Evolutionary conservation across 1,284 basidiomycete species (phyloP).

Genomic region (Mycosarcoma mackinlayi): DNA sequence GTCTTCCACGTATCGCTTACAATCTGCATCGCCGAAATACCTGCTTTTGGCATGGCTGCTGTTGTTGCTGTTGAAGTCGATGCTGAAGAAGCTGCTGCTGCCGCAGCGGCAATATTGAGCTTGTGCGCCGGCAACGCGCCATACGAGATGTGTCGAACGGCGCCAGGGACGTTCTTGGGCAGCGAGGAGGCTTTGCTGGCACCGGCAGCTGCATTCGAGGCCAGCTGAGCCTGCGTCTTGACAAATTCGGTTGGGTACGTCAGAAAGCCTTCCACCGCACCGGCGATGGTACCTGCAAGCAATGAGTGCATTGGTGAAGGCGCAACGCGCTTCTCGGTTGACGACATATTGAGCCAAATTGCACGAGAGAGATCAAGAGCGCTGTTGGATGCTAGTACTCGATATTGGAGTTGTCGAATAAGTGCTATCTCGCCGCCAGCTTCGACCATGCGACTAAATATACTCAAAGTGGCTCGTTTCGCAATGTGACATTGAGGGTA

Average conservation of each 20-base stretch:
- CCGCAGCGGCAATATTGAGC: slow-evolving; percentile 21
- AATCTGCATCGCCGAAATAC: slow-evolving; percentile 20
- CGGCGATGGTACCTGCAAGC: slow-evolving; percentile 84
- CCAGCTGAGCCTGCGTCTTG: slow-evolving; percentile 74
- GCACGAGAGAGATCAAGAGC: not conserved
- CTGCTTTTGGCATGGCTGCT: not conserved
- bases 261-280: slow-evolving; percentile 81
- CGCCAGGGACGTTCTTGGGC: slow-evolving; percentile 60
- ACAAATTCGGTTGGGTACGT: slow-evolving; percentile 89
- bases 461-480: too few species aligned
- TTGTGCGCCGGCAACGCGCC: slow-evolving; percentile 54
- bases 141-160: slow-evolving; percentile 55
- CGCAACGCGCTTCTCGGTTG: slow-evolving; percentile 11
- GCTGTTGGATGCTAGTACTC: too few species aligned
- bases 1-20: slow-evolving; percentile 16
- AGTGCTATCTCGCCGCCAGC: too few species aligned
- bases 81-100: not conserved
- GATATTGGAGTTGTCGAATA: too few species aligned
- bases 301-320: slow-evolving; percentile 43
- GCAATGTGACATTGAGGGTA: too few species aligned
- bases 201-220: slow-evolving; percentile 24
- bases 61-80: not conserved
- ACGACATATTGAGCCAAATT: slow-evolving; percentile 3
- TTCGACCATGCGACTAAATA: too few species aligned
- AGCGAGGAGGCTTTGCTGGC: slow-evolving; percentile 14